These are phyloP conservation scores for Westerdykella aurantiaca DNA, from an alignment of 2,329 filamentous ascomycete species.

Conservation along the genomic window DNA sequence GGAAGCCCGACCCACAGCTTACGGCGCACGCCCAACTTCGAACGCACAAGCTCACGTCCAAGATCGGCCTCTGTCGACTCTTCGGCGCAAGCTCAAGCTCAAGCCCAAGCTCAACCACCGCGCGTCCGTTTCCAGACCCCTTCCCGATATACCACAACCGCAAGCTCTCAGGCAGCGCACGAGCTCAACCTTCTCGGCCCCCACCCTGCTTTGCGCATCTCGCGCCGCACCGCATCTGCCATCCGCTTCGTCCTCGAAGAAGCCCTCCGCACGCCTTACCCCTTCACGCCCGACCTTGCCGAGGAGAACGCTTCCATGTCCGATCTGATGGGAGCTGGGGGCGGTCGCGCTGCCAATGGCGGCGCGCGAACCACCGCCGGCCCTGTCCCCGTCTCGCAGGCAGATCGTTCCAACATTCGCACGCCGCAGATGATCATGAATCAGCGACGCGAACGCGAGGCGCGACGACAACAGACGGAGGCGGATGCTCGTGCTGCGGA, in stretches of 20 bases:
- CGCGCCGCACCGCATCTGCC: constrained; percentile 76
- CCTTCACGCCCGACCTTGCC: constrained; percentile 74
- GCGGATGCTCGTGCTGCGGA: constrained; percentile 44
- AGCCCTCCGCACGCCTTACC: constrained; percentile 72
- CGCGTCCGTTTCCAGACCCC: constrained; percentile 33
- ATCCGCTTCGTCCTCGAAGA: constrained; percentile 91
- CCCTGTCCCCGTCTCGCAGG: constrained; percentile 49
- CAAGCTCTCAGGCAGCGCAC: constrained; percentile 5
- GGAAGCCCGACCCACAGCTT: constrained; percentile 47
- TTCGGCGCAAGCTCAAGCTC: constrained; percentile 13
- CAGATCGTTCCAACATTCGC: constrained; percentile 57
- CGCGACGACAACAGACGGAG: constrained; percentile 61
- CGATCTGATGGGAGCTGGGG: constrained; percentile 63
- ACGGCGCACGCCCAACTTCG: constrained; percentile 50
- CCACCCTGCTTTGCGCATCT: constrained; percentile 63
- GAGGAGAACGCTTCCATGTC: constrained; percentile 94
- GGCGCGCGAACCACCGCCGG: constrained; percentile 48
- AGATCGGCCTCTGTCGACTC: constrained; percentile 44
- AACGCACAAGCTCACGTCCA: constrained; percentile 39
- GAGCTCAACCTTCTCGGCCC: constrained; percentile 28
- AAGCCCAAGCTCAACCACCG: constrained; percentile 8
- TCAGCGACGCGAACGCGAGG: constrained; percentile 71
- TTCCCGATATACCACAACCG: constrained; percentile 16
- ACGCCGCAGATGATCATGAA: constrained; percentile 91
- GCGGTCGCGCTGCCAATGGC: constrained; percentile 54